Percentiles rank a stretch among this genome's conserved stretches.
phyloP scores from a whole-genome alignment of 2,329 filamentous ascomycete genomes.

The Epichloe uncinata region DNA sequence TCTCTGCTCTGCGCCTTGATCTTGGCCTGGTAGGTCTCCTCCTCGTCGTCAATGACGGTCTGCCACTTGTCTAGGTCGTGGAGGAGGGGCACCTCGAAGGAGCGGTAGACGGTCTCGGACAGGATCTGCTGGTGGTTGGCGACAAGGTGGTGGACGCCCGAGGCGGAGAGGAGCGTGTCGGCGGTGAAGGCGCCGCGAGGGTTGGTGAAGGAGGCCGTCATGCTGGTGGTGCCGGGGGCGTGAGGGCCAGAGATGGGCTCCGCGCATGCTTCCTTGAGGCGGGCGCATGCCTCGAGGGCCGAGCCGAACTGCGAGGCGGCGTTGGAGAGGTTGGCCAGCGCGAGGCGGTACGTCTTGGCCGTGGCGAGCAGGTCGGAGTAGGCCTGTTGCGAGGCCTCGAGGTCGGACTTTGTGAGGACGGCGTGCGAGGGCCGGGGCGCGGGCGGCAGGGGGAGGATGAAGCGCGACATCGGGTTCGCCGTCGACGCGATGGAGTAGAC shows the following conservation, averaged over 20 bases:
- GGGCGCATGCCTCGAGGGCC: constrained; percentile 54
- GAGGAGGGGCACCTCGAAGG: constrained; percentile 55
- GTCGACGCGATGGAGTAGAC: constrained; percentile 52
- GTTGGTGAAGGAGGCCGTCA: constrained; percentile 34
- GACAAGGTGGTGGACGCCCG: constrained; percentile 52
- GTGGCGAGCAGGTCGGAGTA: constrained; percentile 48
- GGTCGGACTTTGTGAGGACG: constrained; percentile 49
- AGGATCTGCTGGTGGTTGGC: constrained; percentile 60
- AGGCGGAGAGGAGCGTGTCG: constrained; percentile 47
- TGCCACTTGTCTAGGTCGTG: constrained; percentile 56
- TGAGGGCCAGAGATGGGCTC: constrained; percentile 33
- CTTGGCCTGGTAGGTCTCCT: constrained; percentile 43
- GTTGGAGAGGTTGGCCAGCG: constrained; percentile 45
- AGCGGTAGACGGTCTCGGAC: constrained; percentile 53
- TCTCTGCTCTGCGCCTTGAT: constrained; percentile 43
- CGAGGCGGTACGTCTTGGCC: constrained; percentile 50
- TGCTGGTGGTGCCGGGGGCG: constrained; percentile 20
- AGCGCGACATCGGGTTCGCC: constrained; percentile 43
- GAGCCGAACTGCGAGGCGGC: constrained; percentile 51
- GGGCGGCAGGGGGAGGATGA: constrained; percentile 45
- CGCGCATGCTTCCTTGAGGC: constrained; percentile 51
- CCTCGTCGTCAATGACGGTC: constrained; percentile 49
- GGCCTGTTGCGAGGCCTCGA: constrained; percentile 47
- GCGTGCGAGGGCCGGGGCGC: constrained; percentile 43
- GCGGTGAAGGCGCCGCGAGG: constrained; percentile 42